Percentiles rank a stretch among this genome's conserved stretches.
Conservation (phyloP, 768 basidiomycete species). For the Ephemerocybe angulata region DNA sequence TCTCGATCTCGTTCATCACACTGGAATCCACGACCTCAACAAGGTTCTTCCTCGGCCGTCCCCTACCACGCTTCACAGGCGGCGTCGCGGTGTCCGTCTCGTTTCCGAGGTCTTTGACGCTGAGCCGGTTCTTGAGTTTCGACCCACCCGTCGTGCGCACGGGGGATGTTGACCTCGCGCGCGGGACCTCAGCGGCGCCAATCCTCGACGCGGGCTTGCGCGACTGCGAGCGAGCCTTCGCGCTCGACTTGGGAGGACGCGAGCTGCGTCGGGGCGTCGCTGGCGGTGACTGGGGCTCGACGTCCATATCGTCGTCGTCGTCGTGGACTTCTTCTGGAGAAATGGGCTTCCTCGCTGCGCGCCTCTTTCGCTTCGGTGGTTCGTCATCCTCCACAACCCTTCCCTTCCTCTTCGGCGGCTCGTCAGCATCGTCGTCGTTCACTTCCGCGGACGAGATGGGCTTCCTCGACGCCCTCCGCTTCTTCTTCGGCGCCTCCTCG, state of each 20-base stretch:
- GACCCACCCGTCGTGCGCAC: not conserved
- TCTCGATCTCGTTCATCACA: conserved; percentile 8
- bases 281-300: conserved; percentile 2
- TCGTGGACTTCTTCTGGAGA: not conserved
- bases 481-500: conserved; percentile 1
- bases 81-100: not conserved
- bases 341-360: not conserved
- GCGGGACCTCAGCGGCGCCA: not conserved
- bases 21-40: conserved; percentile 12
- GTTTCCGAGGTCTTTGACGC: not conserved
- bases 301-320: conserved; percentile 7
- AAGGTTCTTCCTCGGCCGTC: conserved; percentile 5
- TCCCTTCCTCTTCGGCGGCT: conserved; percentile 5
- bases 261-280: not conserved
- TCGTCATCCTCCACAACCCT: not conserved
- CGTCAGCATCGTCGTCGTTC: conserved; percentile 4
- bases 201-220: not conserved
- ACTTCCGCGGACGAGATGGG: not conserved
- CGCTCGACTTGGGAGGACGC: conserved; percentile 6
- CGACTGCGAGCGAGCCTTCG: not conserved
- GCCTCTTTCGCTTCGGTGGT: conserved; percentile 3
- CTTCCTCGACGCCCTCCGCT: not conserved
- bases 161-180: conserved; percentile 3
- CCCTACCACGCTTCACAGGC: not conserved
- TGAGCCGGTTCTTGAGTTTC: not conserved